Percentiles rank a stretch among this genome's conserved stretches.
Evolutionary conservation across 2,329 filamentous ascomycete genomes (phyloP).

Genomic region (Calonectria leucothoes): DNA sequence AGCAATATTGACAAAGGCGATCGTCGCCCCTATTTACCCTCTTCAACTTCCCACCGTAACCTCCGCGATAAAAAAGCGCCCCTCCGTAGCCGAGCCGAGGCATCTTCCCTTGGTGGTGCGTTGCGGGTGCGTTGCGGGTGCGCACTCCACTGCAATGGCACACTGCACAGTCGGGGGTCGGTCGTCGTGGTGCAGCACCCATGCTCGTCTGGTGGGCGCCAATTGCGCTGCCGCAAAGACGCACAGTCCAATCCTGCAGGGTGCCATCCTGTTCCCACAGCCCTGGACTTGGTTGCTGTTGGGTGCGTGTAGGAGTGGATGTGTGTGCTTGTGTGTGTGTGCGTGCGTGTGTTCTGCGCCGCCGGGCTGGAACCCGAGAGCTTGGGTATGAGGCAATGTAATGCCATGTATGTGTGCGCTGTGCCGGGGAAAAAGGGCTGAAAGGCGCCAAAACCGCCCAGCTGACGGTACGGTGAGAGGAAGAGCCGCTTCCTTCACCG

Average conservation of each 20-base stretch:
- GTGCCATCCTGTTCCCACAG: slow-evolving; percentile 10
- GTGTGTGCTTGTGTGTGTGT: too few species aligned
- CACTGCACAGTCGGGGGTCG: background rate
- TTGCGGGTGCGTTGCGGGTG: slow-evolving; percentile 1
- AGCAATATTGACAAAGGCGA: background rate
- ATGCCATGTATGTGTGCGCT: background rate
- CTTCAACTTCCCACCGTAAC: background rate
- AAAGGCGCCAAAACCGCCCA: background rate
- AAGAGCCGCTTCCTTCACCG: background rate
- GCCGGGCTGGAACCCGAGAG: slow-evolving; percentile 3
- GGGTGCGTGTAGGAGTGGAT: too few species aligned
- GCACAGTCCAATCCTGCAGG: background rate
- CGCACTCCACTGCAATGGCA: background rate
- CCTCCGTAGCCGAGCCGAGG: slow-evolving; percentile 26
- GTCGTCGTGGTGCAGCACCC: too few species aligned
- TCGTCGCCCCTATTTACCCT: background rate
- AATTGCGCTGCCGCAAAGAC: background rate
- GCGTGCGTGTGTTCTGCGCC: too few species aligned
- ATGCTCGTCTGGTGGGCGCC: background rate
- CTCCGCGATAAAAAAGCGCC: background rate
- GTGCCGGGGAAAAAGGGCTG: background rate
- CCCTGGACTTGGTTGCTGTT: slow-evolving; percentile 9
- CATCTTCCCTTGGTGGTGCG: background rate
- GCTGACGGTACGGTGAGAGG: background rate
- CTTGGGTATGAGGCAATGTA: slow-evolving; percentile 3